A percentile compares a stretch with the other conserved stretches of the same genome.
These are phyloP conservation scores for Nitzschia sp. DNA, from an alignment of 108 stramenopile genomes.

Conservation along the genomic window DNA sequence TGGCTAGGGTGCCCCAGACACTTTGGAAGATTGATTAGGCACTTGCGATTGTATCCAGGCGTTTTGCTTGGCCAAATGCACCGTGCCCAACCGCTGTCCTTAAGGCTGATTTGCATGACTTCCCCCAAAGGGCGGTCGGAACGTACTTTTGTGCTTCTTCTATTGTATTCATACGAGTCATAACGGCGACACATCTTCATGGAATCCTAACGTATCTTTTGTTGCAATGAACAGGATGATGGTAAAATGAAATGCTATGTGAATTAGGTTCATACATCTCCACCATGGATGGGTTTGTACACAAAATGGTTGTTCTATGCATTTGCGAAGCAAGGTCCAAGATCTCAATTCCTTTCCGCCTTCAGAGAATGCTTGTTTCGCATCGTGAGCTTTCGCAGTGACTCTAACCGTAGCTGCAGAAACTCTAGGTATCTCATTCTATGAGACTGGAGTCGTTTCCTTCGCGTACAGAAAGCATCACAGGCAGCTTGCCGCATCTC, in stretches of 20 bases:
- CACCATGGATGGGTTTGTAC: too few relatives aligned
- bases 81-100: slow-evolving; percentile 39
- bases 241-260: neutral
- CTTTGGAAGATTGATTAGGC: slow-evolving; percentile 37
- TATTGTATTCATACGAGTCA: slow-evolving; percentile 58
- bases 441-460: neutral
- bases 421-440: neutral
- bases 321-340: neutral
- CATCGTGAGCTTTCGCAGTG: neutral
- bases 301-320: neutral
- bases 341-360: neutral
- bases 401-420: slow-evolving; percentile 6
- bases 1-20: slow-evolving; percentile 43
- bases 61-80: slow-evolving; percentile 37
- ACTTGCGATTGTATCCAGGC: slow-evolving; percentile 15
- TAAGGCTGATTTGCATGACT: slow-evolving; percentile 59
- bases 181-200: slow-evolving; percentile 48
- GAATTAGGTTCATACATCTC: neutral
- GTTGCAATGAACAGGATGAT: too few relatives aligned
- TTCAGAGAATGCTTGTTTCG: neutral
- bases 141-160: slow-evolving; percentile 49
- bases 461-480: slow-evolving; percentile 3
- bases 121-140: slow-evolving; percentile 26
- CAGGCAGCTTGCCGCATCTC: slow-evolving; percentile 17
- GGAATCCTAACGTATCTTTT: too few relatives aligned